Base-by-base conservation (phyloP, 2,329 filamentous ascomycete genomes). In the Exophiala viscosa region DNA sequence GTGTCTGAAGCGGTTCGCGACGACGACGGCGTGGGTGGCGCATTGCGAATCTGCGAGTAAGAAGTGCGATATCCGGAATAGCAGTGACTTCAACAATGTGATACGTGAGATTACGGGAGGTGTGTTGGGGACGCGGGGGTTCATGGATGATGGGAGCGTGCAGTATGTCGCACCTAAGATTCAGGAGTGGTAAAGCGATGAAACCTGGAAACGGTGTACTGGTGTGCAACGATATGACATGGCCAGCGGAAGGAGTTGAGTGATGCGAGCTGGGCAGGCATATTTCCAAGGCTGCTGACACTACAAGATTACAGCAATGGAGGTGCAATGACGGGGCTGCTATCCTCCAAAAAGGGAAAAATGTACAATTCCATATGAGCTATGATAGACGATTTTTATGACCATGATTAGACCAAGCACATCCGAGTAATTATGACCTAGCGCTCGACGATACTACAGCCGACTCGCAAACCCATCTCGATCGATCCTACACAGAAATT, bases 401-500 rank as follows among this genome's bases (percentile, higher is more conserved):
- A n/a, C n/a, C n/a, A n/a, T n/a, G n/a, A n/a, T n/a, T n/a, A n/a
- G n/a, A n/a, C n/a, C n/a, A n/a, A n/a, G n/a, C n/a, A n/a, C n/a
- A n/a, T n/a, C n/a, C n/a, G n/a, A n/a, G n/a, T n/a, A n/a, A n/a
- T n/a, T n/a, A n/a, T n/a, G n/a, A n/a, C n/a, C n/a, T n/a, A n/a
- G n/a, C n/a, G n/a, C n/a, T n/a, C n/a, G n/a, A n/a, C n/a, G n/a
- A n/a, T n/a, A n/a, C n/a, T 52, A 69, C 53, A 68, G 49, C 31
- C 59, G 47, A 48, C 60, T 61, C 10, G 62, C 50, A 56, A 65
- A 64, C 9, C 62, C 58, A 59, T 67, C 66, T 48, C 57, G 53
- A 54, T 66, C 65, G n/a, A 71, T 61, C 62, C 70, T 70, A 28
- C 70, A 70, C 18, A 73, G 51, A 64, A 71, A 73, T 9, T 73